phyloP scores from a whole-genome alignment of 495 filamentous ascomycete species.

The Daldinia loculata region DNA sequence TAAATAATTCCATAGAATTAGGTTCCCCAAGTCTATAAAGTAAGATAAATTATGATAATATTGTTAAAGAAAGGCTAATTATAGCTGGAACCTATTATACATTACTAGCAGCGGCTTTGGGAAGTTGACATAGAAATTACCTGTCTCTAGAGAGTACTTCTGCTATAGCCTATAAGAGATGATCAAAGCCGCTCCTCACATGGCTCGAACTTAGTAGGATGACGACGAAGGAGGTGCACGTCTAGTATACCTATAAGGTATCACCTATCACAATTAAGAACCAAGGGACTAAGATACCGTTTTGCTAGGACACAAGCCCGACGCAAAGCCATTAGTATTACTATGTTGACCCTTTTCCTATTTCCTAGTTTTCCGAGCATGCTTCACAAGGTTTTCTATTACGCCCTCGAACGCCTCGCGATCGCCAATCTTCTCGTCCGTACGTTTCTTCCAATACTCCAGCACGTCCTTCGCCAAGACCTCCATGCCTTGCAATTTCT shows the following conservation, averaged over 20 bases:
- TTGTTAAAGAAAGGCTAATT: not conserved
- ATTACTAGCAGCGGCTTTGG: not conserved
- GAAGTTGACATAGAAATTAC: not conserved
- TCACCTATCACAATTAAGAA: not conserved
- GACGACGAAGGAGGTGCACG: too few relatives aligned
- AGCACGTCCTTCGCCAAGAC: slow-evolving; percentile 76
- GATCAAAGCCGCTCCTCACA: too few relatives aligned
- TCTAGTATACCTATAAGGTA: not conserved
- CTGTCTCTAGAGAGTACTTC: not conserved
- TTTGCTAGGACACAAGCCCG: not conserved
- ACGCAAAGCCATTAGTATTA: slow-evolving; percentile 16
- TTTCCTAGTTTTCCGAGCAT: slow-evolving; percentile 88
- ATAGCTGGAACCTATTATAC: too few relatives aligned
- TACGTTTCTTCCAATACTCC: slow-evolving; percentile 87
- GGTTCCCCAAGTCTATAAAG: not conserved
- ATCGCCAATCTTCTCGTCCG: slow-evolving; percentile 84
- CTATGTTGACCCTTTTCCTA: slow-evolving; percentile 40
- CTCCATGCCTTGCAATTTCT: slow-evolving; percentile 72
- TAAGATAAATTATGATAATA: not conserved
- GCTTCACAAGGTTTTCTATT: slow-evolving; percentile 96
- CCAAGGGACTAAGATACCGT: not conserved
- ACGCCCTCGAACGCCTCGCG: slow-evolving; percentile 97
- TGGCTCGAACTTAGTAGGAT: too few relatives aligned
- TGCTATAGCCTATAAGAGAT: too few relatives aligned
- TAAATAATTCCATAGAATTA: not conserved